phyloP scores from a whole-genome alignment of 441 rosid species.

The Syzygium malaccense region DNA sequence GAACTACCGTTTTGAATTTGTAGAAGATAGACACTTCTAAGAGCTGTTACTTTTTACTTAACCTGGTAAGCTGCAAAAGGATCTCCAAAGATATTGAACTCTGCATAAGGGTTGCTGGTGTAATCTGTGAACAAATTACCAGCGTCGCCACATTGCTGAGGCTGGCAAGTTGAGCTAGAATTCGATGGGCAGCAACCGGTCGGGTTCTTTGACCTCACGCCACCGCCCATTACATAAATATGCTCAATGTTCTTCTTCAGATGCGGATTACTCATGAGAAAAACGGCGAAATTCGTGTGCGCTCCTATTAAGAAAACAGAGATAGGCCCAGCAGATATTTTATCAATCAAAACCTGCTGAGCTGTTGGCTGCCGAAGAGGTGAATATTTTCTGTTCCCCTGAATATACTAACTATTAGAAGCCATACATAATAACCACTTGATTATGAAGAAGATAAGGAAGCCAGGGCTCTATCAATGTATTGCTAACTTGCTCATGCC shows the following conservation, averaged over 20 bases:
- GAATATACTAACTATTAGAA: conserved; percentile 1
- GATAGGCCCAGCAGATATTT: conserved; percentile 63
- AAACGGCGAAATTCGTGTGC: conserved; percentile 71
- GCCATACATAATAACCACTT: background rate
- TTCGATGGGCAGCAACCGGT: conserved; percentile 55
- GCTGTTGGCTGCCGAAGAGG: conserved; percentile 72
- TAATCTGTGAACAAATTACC: conserved; percentile 69
- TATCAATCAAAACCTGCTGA: conserved; percentile 63
- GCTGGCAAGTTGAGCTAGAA: conserved; percentile 34
- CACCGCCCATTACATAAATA: conserved; percentile 81
- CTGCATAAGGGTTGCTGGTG: conserved; percentile 72
- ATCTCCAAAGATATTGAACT: conserved; percentile 76
- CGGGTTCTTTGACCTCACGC: conserved; percentile 52
- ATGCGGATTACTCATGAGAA: conserved; percentile 69
- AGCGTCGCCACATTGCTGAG: conserved; percentile 47
- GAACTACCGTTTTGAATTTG: background rate
- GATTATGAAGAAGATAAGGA: background rate
- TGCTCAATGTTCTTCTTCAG: conserved; percentile 69
- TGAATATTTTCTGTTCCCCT: conserved; percentile 71
- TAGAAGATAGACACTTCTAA: background rate
- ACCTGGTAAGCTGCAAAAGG: conserved; percentile 94
- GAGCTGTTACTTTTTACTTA: background rate
- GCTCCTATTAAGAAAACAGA: conserved; percentile 48
- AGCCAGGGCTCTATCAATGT: background rate
- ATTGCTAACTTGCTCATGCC: background rate